phyloP scores from a whole-genome alignment of 495 filamentous ascomycete genomes.

The Pyrenula massariospora region DNA sequence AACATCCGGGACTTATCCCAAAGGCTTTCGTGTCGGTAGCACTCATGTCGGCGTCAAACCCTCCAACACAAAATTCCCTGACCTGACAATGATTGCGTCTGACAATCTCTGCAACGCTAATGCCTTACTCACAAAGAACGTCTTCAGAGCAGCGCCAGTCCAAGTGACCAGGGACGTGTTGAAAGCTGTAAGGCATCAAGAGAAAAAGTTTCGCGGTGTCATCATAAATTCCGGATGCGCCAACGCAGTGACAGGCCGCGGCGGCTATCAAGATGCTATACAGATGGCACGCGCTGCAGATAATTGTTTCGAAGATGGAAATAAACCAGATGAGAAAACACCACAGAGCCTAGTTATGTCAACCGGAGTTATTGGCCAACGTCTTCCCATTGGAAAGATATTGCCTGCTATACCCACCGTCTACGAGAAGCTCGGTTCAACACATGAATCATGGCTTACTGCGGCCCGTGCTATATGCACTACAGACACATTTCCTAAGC shows the following conservation, averaged over 20 bases:
- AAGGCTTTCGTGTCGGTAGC: slow-evolving; percentile 78
- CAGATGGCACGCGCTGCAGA: slow-evolving; percentile 75
- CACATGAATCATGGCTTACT: slow-evolving; percentile 75
- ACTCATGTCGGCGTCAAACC: slow-evolving; percentile 92
- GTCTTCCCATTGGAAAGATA: slow-evolving; percentile 86
- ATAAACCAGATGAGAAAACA: slow-evolving; percentile 35
- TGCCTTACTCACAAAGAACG: slow-evolving; percentile 95
- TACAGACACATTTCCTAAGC: slow-evolving; percentile 97
- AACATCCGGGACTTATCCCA: slow-evolving; percentile 70
- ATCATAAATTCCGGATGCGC: slow-evolving; percentile 94
- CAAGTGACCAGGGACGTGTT: slow-evolving; percentile 68
- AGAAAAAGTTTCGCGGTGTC: slow-evolving; percentile 48
- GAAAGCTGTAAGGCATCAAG: slow-evolving; percentile 36
- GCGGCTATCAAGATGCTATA: slow-evolving; percentile 77
- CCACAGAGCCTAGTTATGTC: slow-evolving; percentile 85
- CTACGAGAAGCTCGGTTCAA: slow-evolving; percentile 51
- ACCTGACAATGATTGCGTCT: slow-evolving; percentile 81
- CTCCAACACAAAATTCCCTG: slow-evolving; percentile 74
- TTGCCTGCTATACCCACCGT: slow-evolving; percentile 67
- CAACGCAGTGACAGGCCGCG: slow-evolving; percentile 93
- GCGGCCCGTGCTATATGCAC: slow-evolving; percentile 94
- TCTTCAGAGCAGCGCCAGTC: slow-evolving; percentile 93
- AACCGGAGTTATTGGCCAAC: slow-evolving; percentile 95
- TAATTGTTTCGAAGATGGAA: slow-evolving; percentile 32
- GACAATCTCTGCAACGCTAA: slow-evolving; percentile 83